Evolutionary conservation across 495 filamentous ascomycete genomes (phyloP).

Genomic region (Xylaria castorea): DNA sequence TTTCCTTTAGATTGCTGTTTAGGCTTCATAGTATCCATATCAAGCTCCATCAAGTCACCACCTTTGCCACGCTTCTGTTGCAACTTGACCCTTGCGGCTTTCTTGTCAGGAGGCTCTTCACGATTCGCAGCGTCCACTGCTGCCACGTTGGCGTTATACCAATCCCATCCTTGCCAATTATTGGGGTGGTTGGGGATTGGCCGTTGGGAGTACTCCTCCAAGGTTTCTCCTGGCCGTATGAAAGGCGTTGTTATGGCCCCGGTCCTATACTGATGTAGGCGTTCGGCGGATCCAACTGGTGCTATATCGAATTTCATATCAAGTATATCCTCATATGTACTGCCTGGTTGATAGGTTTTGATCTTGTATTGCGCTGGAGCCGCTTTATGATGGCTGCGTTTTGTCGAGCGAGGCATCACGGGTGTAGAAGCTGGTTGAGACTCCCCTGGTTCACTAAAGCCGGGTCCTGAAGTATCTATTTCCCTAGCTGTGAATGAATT

Average conservation of each 20-base stretch:
- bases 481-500: not conserved
- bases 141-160: not conserved
- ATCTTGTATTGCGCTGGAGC: not conserved
- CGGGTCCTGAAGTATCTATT: not conserved
- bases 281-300: not conserved
- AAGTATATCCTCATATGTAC: not conserved
- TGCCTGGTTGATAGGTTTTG: not conserved
- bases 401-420: not conserved
- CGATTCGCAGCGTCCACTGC: not conserved
- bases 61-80: not conserved
- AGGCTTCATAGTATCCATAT: not conserved
- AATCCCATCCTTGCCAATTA: not conserved
- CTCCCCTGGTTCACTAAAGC: not conserved
- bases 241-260: not conserved
- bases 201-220: not conserved
- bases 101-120: not conserved
- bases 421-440: not conserved
- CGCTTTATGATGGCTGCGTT: not conserved
- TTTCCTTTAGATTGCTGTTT: not conserved
- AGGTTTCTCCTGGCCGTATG: not conserved
- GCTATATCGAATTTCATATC: not conserved
- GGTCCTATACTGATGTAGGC: not conserved
- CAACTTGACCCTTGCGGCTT: not conserved
- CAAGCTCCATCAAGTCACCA: not conserved
- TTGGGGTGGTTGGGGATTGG: not conserved